A percentile compares a stretch with the other conserved stretches of the same genome.
These are phyloP conservation scores for Leccinum boreale DNA, from an alignment of 768 basidiomycete species.

Conservation along the genomic window DNA sequence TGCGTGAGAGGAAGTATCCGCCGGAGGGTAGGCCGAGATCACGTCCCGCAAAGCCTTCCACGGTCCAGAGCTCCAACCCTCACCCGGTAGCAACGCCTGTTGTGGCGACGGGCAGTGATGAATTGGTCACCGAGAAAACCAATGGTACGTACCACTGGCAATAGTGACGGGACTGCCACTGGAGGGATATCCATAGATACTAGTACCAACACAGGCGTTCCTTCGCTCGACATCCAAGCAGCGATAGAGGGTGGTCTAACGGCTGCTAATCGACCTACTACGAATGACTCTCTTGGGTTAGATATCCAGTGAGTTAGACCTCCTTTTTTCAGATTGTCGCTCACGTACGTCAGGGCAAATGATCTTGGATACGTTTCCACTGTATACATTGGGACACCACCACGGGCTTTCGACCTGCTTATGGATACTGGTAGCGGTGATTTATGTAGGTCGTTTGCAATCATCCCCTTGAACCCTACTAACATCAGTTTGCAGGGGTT, in stretches of 20 bases:
- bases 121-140: background rate
- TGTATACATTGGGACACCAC: constrained; percentile 66
- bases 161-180: constrained; percentile 8
- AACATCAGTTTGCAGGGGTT: constrained; percentile 36
- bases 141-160: constrained; percentile 1
- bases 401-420: constrained; percentile 50
- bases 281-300: constrained; percentile 58
- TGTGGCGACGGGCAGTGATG: constrained; percentile 1
- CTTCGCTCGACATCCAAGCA: constrained; percentile 36
- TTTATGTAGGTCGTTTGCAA: constrained; percentile 37
- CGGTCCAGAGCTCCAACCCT: constrained; percentile 2
- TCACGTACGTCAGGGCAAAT: constrained; percentile 33
- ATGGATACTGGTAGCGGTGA: constrained; percentile 75
- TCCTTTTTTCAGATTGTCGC: background rate
- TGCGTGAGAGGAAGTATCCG: constrained; percentile 41
- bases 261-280: constrained; percentile 37
- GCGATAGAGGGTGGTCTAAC: constrained; percentile 39
- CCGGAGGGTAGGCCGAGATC: constrained; percentile 29
- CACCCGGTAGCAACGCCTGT: constrained; percentile 5
- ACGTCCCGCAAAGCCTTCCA: background rate
- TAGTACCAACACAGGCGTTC: constrained; percentile 31
- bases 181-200: constrained; percentile 13
- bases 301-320: constrained; percentile 56
- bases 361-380: constrained; percentile 59
- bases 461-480: background rate